Conservation (phyloP, 2,329 filamentous ascomycete species). For the Xylaria sp. region DNA sequence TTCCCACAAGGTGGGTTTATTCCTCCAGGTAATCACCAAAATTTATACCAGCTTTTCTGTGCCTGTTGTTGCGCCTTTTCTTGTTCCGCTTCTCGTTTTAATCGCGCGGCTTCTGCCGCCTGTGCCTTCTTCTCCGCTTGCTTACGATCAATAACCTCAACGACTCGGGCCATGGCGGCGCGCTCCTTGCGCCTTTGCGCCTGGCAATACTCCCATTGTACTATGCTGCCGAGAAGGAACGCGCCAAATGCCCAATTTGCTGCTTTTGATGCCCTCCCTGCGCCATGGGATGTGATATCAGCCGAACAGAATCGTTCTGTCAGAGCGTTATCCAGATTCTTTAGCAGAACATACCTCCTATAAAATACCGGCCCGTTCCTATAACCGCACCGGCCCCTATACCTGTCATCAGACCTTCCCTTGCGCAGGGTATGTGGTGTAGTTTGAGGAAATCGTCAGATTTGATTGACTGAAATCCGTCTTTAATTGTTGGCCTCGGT, state of each 20-base stretch:
- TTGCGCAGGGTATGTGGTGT: constrained; percentile 83
- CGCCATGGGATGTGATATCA: constrained; percentile 26
- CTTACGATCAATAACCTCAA: constrained; percentile 82
- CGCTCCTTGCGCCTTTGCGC: constrained; percentile 78
- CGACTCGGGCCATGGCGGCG: constrained; percentile 84
- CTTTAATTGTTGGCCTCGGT: constrained; percentile 60
- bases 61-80: constrained; percentile 51
- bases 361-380: constrained; percentile 78
- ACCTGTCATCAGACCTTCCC: constrained; percentile 83
- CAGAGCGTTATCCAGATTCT: not conserved
- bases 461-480: constrained; percentile 75
- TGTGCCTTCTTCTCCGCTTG: constrained; percentile 68
- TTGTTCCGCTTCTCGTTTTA: constrained; percentile 54
- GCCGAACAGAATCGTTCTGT: constrained; percentile 5
- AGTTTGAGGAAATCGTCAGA: constrained; percentile 76
- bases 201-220: constrained; percentile 87
- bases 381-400: constrained; percentile 82
- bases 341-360: constrained; percentile 71
- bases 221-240: constrained; percentile 76
- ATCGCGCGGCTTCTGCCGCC: constrained; percentile 55
- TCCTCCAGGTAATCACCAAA: constrained; percentile 58
- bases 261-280: constrained; percentile 71
- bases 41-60: constrained; percentile 64
- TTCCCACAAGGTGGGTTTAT: constrained; percentile 17
- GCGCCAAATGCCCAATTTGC: constrained; percentile 88